Base-by-base conservation (phyloP, 495 filamentous ascomycete genomes). In the Lasiosphaeria hispida region DNA sequence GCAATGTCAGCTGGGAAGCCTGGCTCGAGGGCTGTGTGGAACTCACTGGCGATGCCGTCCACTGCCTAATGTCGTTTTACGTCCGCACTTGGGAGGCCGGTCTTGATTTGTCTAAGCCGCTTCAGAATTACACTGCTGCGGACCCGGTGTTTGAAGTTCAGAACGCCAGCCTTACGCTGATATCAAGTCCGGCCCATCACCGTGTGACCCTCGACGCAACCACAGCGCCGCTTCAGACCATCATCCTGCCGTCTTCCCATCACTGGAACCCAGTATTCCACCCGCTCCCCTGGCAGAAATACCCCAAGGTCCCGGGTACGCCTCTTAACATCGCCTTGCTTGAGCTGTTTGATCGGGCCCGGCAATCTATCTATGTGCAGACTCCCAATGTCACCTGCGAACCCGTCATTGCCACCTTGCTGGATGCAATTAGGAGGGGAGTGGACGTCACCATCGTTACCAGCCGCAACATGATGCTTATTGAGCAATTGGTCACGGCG, bases 1-100 rank as follows among this genome's bases (percentile, higher is more conserved):
- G 84, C 63, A 92, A 92, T 66, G 80, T 92, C 1, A 89, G 86
- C 63, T 89, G 84, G 84, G 88, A 90, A 66, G 59, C 77, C 11
- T 92, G 88, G 88, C 78, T 90, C 30, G 88, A 91, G 69, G 85
- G 85, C 2, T 87, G 83, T 53, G 69, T 88, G 7, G 77, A 82
- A 42, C 62, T 90, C 18, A 73, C 70, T 5, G 88, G 88, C 1
- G 72, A 75, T 0, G 73, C 83, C 0, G 80, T 86, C 5, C 47
- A 48, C 11, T 64, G 75, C n/a, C 76, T 90, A 13, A 40, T 86
- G 18, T 60, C 71, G 3, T 90, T 89, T 60, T 89, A 85, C 72
- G 55, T 33, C 44, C 70, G 8, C 76, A 87, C 59, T 82, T 89
- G 88, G 80, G 73, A 69, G 51, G 59, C 18, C 14, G 36, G 69